A percentile compares a stretch with the other conserved stretches of the same genome.
These are phyloP conservation scores for Plasmodium gonderi DNA, from an alignment of 169 alveolate species.

Conservation along the genomic window DNA sequence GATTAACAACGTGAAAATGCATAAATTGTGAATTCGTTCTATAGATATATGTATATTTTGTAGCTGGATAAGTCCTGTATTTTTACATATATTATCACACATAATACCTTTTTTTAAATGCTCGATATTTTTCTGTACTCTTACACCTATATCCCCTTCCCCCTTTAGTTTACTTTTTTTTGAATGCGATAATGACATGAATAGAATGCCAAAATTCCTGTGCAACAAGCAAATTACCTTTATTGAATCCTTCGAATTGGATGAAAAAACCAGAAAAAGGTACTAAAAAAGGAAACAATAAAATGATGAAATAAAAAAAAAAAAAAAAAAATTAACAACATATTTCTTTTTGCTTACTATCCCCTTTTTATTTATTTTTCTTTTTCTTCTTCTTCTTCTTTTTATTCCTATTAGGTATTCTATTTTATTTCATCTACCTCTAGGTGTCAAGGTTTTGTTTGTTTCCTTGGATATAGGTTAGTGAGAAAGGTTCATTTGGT, in stretches of 20 bases:
- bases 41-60: not conserved
- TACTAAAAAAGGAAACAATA: not conserved
- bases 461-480: slow-evolving; percentile 51
- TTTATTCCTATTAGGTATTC: slow-evolving; percentile 5
- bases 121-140: not conserved
- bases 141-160: not conserved
- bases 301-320: too few relatives aligned
- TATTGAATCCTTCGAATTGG: slow-evolving; percentile 61
- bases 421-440: slow-evolving; percentile 38
- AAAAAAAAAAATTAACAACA: too few relatives aligned
- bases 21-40: too few relatives aligned
- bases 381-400: not conserved
- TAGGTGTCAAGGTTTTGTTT: slow-evolving; percentile 48
- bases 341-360: not conserved
- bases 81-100: not conserved
- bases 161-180: slow-evolving; percentile 31
- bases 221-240: slow-evolving; percentile 35
- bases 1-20: not conserved
- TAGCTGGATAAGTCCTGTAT: not conserved
- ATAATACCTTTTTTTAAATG: too few relatives aligned
- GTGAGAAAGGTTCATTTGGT: not conserved
- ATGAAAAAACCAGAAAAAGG: slow-evolving; percentile 49
- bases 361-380: not conserved
- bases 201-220: slow-evolving; percentile 49
- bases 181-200: slow-evolving; percentile 38